These are phyloP conservation scores for Pichia occidentalis DNA, from an alignment of 805 yeast genomes.

Conservation along the genomic window DNA sequence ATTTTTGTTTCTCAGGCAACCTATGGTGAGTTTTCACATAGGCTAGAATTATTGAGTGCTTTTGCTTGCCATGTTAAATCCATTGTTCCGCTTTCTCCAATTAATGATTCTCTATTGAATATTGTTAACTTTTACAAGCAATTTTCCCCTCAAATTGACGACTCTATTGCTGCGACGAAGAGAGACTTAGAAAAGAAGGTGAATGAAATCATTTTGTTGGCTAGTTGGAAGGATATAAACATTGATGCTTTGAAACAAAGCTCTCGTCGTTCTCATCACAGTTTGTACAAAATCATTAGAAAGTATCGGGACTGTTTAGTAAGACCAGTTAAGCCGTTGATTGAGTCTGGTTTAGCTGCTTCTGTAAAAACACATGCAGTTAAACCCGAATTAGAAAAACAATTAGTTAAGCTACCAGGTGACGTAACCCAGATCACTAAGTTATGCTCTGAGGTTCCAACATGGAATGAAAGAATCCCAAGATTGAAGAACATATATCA, in stretches of 20 bases:
- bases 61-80: constrained; percentile 49
- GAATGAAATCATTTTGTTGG: constrained; percentile 75
- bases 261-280: constrained; percentile 81
- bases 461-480: constrained; percentile 52
- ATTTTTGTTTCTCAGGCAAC: constrained; percentile 70
- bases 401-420: constrained; percentile 2
- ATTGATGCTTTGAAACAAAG: constrained; percentile 90
- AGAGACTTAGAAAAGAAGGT: constrained; percentile 68
- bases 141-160: constrained; percentile 46
- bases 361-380: constrained; percentile 5
- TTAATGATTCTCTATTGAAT: constrained; percentile 44
- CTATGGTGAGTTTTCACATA: constrained; percentile 61
- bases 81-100: constrained; percentile 24
- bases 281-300: constrained; percentile 73
- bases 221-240: constrained; percentile 97
- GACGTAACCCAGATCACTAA: constrained; percentile 8
- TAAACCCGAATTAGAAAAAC: neutral
- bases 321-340: constrained; percentile 42
- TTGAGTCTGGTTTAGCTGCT: constrained; percentile 52
- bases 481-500: constrained; percentile 45
- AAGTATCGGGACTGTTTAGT: constrained; percentile 66
- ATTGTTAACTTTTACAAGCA: constrained; percentile 61
- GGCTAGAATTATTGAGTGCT: constrained; percentile 58
- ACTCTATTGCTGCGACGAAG: constrained; percentile 38
- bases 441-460: constrained; percentile 31